Evolutionary conservation across 192 early-diverging fungal species (phyloP).

Genomic region (Coemansia sp.): DNA sequence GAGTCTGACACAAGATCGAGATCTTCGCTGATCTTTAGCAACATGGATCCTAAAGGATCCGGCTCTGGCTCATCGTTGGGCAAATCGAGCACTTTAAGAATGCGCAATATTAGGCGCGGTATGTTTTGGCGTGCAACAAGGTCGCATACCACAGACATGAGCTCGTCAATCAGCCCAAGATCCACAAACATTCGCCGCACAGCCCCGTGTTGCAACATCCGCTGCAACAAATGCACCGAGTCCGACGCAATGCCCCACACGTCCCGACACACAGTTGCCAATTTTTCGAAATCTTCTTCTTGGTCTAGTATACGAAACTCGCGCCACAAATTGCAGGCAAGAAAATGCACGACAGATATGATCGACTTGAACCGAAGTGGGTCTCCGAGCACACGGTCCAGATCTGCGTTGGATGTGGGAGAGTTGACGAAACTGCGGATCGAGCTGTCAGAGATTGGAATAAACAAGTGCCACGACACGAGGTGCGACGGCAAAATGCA

Average conservation of each 20-base stretch:
- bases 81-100: background rate
- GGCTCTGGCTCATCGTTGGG: background rate
- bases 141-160: constrained; percentile 12
- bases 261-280: constrained; percentile 18
- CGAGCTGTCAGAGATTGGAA: constrained; percentile 12
- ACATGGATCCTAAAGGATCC: background rate
- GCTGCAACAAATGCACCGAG: constrained; percentile 23
- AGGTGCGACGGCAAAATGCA: constrained; percentile 30
- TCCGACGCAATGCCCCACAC: constrained; percentile 32
- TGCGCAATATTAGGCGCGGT: background rate
- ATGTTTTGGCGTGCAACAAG: background rate
- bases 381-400: background rate
- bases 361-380: constrained; percentile 12
- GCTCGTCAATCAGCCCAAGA: constrained; percentile 10
- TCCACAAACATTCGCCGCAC: constrained; percentile 11
- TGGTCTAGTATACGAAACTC: constrained; percentile 1
- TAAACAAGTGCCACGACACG: constrained; percentile 27
- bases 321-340: constrained; percentile 32
- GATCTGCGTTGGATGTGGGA: background rate
- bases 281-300: background rate
- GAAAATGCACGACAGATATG: constrained; percentile 20
- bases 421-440: constrained; percentile 1
- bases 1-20: background rate
- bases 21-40: constrained; percentile 5
- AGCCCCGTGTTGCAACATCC: constrained; percentile 7